Base-by-base conservation (phyloP, 768 basidiomycete species). In the Leccinum pellstonianum region DNA sequence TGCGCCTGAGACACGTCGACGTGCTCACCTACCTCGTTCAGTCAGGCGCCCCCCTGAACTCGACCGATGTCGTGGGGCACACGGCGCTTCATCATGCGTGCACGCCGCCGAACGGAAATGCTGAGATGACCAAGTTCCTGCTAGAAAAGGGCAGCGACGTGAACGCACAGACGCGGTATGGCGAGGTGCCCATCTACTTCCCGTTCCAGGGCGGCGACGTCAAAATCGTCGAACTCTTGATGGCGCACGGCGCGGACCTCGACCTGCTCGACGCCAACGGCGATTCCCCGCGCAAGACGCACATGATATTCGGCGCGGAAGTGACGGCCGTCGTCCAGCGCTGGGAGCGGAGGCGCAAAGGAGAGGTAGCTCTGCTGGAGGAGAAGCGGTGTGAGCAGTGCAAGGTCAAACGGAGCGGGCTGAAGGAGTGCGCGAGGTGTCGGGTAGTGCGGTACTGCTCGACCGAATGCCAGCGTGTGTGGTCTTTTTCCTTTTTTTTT, bases 391-490 rank as follows among this genome's bases (percentile, higher is more conserved):
- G 85, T 59, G 80, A 77, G 19, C 54, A 60, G 4, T 81, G 79
- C 57, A 68, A 63, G 54, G 63, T 63, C 25, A 65, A 66, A 47
- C 70, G 62, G 15, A 68, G 38, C n/a, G 60, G 71, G 17, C 58
- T 84, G 58, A 81, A 74, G 65, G 72, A 70, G 53, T 84, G 85
- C 55, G 61, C 69, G 3, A 70, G 72, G 29, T 86, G 85, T 52
- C 76, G 75, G 15, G 66, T 80, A 1, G 75, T 73, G 5, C 70
- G 79, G 23, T 86, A 86, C 61, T 86, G 85, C 57, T 83, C 83
- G 5, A 62, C 70, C 1, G 79, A 78, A 33, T 85, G 86, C 61
- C 86, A 86, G 69, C 71, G 85, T 83, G 64, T 4, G 81, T 71
- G 19, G 17, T 51, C 33, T 21, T 37, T 23, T 15, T 35, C 3